A percentile compares a stretch with the other conserved stretches of the same genome.
Conservation (phyloP, 2,329 filamentous ascomycete species). For the Dactylonectria macrodidyma region DNA sequence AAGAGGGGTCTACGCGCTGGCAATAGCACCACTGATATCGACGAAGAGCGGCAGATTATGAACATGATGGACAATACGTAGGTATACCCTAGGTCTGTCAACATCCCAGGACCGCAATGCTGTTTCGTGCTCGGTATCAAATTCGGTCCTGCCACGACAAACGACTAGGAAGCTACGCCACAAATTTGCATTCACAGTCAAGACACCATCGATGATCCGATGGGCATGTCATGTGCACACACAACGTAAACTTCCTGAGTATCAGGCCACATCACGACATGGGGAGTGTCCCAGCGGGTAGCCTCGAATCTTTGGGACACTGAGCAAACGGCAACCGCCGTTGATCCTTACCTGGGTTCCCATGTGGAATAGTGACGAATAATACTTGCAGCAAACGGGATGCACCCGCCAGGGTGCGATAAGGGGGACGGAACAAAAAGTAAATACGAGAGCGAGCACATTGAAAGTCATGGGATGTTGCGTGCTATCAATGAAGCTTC, state of each 20-base stretch:
- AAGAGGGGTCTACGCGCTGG: slow-evolving; percentile 60
- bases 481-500: slow-evolving; percentile 21
- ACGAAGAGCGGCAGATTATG: slow-evolving; percentile 63
- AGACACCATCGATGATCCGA: slow-evolving; percentile 34
- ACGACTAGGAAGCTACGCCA: slow-evolving; percentile 14
- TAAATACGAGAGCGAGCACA: slow-evolving; percentile 17
- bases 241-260: slow-evolving; percentile 23
- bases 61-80: slow-evolving; percentile 54
- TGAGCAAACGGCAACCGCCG: slow-evolving; percentile 19
- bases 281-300: slow-evolving; percentile 16
- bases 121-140: slow-evolving; percentile 17
- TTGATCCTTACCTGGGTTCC: slow-evolving; percentile 14
- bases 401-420: slow-evolving; percentile 20
- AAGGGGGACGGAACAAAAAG: slow-evolving; percentile 21
- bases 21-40: slow-evolving; percentile 43
- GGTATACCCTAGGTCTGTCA: slow-evolving; percentile 21
- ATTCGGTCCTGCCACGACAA: slow-evolving; percentile 29
- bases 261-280: slow-evolving; percentile 41
- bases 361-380: slow-evolving; percentile 19
- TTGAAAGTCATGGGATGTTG: slow-evolving; percentile 18
- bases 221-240: slow-evolving; percentile 25
- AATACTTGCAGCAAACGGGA: slow-evolving; percentile 30
- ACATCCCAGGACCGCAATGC: slow-evolving; percentile 11
- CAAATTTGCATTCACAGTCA: slow-evolving; percentile 33
- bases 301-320: slow-evolving; percentile 19